Evolutionary conservation across 2,329 filamentous ascomycete species (phyloP), one percentile per base, ranked within the genome.

Genomic region (Colletotrichum lindemuthianum): DNA sequence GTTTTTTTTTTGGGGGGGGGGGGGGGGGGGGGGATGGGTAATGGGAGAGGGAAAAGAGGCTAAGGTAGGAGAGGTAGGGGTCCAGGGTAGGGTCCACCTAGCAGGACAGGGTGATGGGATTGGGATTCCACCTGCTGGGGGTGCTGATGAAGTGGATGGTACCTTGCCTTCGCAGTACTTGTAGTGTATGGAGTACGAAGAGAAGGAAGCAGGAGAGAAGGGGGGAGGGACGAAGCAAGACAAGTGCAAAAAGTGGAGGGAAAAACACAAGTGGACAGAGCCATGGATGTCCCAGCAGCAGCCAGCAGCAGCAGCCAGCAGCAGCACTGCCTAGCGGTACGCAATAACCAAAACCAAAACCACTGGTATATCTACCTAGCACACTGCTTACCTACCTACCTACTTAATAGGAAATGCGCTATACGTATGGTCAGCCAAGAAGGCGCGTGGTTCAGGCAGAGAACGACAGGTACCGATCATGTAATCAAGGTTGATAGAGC

Each of bases 41-140:
- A 24, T n/a, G 33, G 48, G 41, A 45, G 24, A 53, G 37, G 16
- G 36, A 40, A 53, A 41, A 49, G 43, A 58, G 40, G 24, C 24
- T 24, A 24, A 24, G 60, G 56, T n/a, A 57, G 33, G 36, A 60
- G 43, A 60, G 47, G 58, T 45, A 64, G 53, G 60, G 59, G 63
- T 58, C 34, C 51, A 57, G 51, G 57, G 53, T 65, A 51, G 61
- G 57, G 61, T 65, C 34, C 11, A 15, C 40, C 51, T 65, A 60
- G 61, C 48, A 32, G 15, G 43, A 34, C 33, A 15, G 11, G 51
- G 24, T 24, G 44, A 34, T 44, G 57, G 36, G 61, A 60, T 56
- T 57, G 61, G 56, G 57, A 57, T 51, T 55, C 32, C 47, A 48
- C n/a, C 39, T 33, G 44, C 36, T 39, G 39, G 34, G 32, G 32